phyloP scores from a whole-genome alignment of 257 asterid species.

The Gardenia jasminoides region DNA sequence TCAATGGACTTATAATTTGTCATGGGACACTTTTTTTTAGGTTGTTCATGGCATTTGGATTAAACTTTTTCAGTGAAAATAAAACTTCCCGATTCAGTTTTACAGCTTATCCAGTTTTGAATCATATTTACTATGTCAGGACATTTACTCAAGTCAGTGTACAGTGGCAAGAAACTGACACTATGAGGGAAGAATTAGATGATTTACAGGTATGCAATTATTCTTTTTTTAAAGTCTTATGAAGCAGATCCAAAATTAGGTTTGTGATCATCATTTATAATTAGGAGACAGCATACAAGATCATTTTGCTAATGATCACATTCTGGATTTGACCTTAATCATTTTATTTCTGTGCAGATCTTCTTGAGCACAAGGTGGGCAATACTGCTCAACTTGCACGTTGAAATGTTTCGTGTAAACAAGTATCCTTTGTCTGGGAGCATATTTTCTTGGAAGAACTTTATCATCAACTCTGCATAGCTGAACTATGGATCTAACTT shows the following conservation, averaged over 20 bases:
- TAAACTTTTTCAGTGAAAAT: not conserved
- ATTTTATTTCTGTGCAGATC: slow-evolving; percentile 57
- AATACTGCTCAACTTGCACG: slow-evolving; percentile 89
- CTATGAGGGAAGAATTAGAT: slow-evolving; percentile 98
- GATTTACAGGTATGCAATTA: slow-evolving; percentile 74
- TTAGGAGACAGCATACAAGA: slow-evolving; percentile 6
- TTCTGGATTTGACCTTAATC: slow-evolving; percentile 16
- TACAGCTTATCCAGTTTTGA: slow-evolving; percentile 8
- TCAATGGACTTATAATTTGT: not conserved
- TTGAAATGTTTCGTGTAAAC: slow-evolving; percentile 97
- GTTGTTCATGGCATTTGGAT: not conserved
- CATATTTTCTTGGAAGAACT: not conserved
- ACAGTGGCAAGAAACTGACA: slow-evolving; percentile 99
- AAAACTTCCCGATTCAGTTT: not conserved
- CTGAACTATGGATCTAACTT: not conserved
- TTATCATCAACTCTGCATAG: not conserved
- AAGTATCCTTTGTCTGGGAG: slow-evolving; percentile 73
- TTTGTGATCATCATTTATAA: not conserved
- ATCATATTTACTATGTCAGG: slow-evolving; percentile 45
- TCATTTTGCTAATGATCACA: slow-evolving; percentile 11
- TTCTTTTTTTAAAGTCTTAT: slow-evolving; percentile 12
- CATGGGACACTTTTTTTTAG: not conserved
- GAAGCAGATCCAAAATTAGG: slow-evolving; percentile 1
- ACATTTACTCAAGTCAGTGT: slow-evolving; percentile 98
- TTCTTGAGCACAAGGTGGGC: slow-evolving; percentile 99